Percentiles rank a stretch among this genome's conserved stretches.
These are phyloP conservation scores for Lithohypha guttulata DNA, from an alignment of 2,329 filamentous ascomycete genomes.

Conservation along the genomic window DNA sequence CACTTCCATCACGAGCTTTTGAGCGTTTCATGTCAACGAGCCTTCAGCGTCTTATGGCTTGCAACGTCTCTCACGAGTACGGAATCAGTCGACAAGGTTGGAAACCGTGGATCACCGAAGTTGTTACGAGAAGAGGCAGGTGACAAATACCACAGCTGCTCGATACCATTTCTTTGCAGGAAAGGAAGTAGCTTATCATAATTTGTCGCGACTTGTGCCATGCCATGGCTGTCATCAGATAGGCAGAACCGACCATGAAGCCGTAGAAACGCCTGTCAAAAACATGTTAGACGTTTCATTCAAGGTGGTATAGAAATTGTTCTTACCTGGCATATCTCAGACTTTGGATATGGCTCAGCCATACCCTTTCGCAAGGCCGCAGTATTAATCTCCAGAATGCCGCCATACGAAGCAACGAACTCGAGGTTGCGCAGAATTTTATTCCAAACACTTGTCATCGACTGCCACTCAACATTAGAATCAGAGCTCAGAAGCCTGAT, in stretches of 20 bases:
- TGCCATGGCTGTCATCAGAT: constrained; percentile 88
- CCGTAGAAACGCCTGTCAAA: constrained; percentile 4
- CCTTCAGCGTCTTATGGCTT: not conserved
- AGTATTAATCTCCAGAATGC: constrained; percentile 81
- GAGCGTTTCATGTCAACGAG: not conserved
- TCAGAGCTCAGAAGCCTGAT: constrained; percentile 68
- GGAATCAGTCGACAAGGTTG: not conserved
- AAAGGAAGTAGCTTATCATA: constrained; percentile 62
- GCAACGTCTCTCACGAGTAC: constrained; percentile 1
- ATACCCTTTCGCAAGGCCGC: constrained; percentile 81
- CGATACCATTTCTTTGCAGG: constrained; percentile 30
- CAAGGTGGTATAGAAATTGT: not conserved
- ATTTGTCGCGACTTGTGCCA: constrained; percentile 77
- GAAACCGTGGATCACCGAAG: constrained; percentile 2
- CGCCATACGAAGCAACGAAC: constrained; percentile 61
- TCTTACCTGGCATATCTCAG: constrained; percentile 62
- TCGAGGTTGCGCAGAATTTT: constrained; percentile 63
- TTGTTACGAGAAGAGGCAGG: not conserved
- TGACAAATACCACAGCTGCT: not conserved
- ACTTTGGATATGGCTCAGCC: constrained; percentile 76
- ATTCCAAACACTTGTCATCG: constrained; percentile 58
- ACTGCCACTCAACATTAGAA: constrained; percentile 50
- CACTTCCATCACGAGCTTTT: not conserved
- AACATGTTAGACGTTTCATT: constrained; percentile 1
- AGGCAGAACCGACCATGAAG: constrained; percentile 57